Percentiles rank a stretch among this genome's conserved stretches.
Evolutionary conservation across 2,329 filamentous ascomycete genomes (phyloP).

Genomic region (Parafenestella ontariensis): DNA sequence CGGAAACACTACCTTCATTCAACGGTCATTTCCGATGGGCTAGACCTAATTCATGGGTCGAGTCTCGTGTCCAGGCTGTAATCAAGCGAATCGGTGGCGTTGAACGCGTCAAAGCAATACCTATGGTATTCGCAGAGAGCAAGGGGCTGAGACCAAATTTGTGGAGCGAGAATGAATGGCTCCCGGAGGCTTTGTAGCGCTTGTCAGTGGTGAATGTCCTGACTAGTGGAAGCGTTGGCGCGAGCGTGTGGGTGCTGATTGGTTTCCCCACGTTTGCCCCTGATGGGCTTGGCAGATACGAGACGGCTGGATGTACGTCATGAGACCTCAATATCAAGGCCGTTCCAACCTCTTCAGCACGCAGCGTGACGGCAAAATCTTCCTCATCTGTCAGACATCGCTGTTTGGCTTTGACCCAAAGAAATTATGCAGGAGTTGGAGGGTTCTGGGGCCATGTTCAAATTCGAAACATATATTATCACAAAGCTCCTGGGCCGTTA

Average conservation of each 20-base stretch:
- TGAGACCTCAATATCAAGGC: too few species aligned
- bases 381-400: too few species aligned
- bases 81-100: conserved; percentile 1
- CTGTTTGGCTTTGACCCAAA: too few species aligned
- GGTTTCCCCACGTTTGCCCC: neutral
- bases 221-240: neutral
- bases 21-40: neutral
- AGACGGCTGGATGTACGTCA: neutral
- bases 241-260: neutral
- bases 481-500: too few species aligned
- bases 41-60: neutral
- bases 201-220: neutral
- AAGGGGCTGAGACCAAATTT: neutral
- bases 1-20: neutral
- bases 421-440: too few species aligned
- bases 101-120: too few species aligned
- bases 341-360: too few species aligned
- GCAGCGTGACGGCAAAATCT: too few species aligned
- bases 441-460: too few species aligned
- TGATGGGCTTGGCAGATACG: conserved; percentile 3
- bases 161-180: neutral
- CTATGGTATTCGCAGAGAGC: too few species aligned
- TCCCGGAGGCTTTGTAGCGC: neutral
- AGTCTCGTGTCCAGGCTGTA: neutral
- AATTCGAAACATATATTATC: too few species aligned